Evolutionary conservation across 371 early-diverging fungal species (phyloP).

Genomic region (Rhizopus microsporus): DNA sequence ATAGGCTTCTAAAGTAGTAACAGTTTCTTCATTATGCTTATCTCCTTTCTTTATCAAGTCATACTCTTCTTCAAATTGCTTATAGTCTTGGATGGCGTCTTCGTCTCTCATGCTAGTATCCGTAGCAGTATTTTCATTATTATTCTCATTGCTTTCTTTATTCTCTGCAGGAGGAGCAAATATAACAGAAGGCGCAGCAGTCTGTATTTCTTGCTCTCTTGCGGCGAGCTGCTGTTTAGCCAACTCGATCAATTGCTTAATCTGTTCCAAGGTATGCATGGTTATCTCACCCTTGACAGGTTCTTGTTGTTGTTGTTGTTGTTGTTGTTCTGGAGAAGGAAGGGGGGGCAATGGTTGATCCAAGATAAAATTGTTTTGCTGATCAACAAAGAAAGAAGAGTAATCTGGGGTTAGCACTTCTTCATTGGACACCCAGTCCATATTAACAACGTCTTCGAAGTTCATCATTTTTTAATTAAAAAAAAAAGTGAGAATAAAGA

Average conservation of each 20-base stretch:
- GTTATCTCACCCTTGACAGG: background rate
- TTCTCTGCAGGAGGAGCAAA: conserved; percentile 16
- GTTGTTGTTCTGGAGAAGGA: conserved; percentile 2
- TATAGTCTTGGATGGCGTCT: background rate
- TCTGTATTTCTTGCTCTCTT: conserved; percentile 25
- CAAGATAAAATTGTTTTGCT: conserved; percentile 19
- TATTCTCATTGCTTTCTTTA: conserved; percentile 7
- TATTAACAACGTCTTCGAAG: conserved; percentile 53
- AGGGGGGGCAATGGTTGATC: conserved; percentile 19
- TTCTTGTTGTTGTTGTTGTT: conserved; percentile 11
- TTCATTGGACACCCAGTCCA: conserved; percentile 41
- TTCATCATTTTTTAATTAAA: conserved; percentile 31
- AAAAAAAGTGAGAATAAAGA: conserved; percentile 9
- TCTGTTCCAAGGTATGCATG: conserved; percentile 45
- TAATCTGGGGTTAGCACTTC: conserved; percentile 10
- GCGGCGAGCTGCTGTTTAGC: conserved; percentile 43
- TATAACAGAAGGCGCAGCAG: conserved; percentile 26
- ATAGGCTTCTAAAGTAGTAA: conserved; percentile 28
- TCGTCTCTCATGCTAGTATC: too few relatives aligned
- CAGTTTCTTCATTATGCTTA: conserved; percentile 11
- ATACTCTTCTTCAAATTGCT: conserved; percentile 10
- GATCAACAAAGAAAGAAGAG: conserved; percentile 8
- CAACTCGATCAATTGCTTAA: conserved; percentile 45
- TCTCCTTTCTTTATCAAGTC: background rate
- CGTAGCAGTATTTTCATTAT: background rate